Base-by-base conservation (phyloP, 345 rosid genomes). In the Salix brachista region DNA sequence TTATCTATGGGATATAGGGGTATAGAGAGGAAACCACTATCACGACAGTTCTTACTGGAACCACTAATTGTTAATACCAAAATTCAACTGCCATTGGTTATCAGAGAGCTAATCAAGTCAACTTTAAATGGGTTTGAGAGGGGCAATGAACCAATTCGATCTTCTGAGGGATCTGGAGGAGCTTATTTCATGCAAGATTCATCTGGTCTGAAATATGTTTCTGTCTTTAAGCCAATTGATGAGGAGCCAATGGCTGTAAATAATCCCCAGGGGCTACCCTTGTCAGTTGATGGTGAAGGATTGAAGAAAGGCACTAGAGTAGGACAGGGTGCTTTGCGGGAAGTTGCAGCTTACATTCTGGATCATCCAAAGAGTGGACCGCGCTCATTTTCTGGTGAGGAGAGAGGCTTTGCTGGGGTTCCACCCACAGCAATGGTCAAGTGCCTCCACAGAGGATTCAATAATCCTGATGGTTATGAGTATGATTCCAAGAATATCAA, bases 211-310 rank as follows among this genome's bases (percentile, higher is more conserved):
- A 84, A 83, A 34, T 90, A 84, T 74, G 80, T 87, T 54, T 89
- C 98, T 8, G 92, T 94, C 76, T 92, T 94, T 71, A 94, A 94
- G 80, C 98, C 98, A 69, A 81, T 83, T 52, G 97, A 94, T 77
- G 98, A 94, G 84, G 98, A 94, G 77, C 98, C 98, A 69, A 83
- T 89, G 92, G 94, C 98, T 67, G 84, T 88, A 74, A 94, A 90
- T 80, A 94, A 94, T 71, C 98, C 97, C 6, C 87, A 58, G 13
- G 96, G 90, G 34, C 82, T 85, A 41, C 83, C 91, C 19, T 28
- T 89, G 78, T 92, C 97, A 25, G 60, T 82, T 17, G 87, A 88
- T 42, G 97, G 98, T 11, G 92, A 92, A 85, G 98, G 97, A 76
- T 75, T 92, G 83, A 92, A 94, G 89, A 94, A 85, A 88, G 98